phyloP scores from a whole-genome alignment of 192 early-diverging fungal genomes.

The Backusella westeae region DNA sequence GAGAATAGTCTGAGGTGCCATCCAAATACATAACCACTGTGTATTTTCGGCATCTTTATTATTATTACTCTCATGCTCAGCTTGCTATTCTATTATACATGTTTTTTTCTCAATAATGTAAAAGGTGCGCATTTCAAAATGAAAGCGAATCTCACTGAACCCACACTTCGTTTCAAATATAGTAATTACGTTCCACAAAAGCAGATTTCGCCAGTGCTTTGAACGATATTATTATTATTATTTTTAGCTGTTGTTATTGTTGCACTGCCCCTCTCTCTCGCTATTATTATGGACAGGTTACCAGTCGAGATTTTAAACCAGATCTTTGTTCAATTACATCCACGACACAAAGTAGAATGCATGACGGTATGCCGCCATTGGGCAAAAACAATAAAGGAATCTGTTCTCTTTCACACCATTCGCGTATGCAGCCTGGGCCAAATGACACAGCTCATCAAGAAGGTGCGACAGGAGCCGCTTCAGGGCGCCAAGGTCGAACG shows the following conservation, averaged over 20 bases:
- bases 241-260: background rate
- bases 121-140: too few species aligned
- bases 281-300: background rate
- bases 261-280: background rate
- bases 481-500: background rate
- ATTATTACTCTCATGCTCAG: too few species aligned
- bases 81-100: too few species aligned
- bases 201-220: background rate
- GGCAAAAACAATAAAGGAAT: background rate
- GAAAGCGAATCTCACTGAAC: background rate
- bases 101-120: too few species aligned
- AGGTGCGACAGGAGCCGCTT: background rate
- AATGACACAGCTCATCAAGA: background rate
- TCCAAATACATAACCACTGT: too few species aligned
- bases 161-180: background rate
- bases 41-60: too few species aligned
- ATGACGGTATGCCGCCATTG: background rate
- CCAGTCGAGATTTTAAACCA: background rate
- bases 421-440: background rate
- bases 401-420: background rate
- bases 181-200: background rate
- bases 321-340: background rate
- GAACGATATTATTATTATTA: background rate
- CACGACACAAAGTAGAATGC: background rate
- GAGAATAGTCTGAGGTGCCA: too few species aligned